phyloP scores from a whole-genome alignment of 2,329 filamentous ascomycete genomes.

The Cladosporium colombiae region DNA sequence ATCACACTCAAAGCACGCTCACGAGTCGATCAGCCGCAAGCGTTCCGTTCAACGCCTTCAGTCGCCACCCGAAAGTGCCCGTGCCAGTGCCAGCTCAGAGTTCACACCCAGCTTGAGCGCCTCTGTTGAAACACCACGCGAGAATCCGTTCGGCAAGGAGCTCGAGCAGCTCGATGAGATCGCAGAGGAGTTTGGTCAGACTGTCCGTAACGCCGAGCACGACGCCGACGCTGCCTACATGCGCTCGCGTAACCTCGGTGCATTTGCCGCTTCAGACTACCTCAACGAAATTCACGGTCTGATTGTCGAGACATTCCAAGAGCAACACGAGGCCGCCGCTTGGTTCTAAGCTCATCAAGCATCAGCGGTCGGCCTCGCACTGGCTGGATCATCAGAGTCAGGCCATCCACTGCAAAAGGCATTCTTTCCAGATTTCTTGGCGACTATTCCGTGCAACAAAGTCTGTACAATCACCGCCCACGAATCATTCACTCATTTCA shows the following conservation, averaged over 20 bases:
- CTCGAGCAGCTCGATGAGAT: slow-evolving; percentile 90
- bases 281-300: slow-evolving; percentile 74
- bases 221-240: slow-evolving; percentile 76
- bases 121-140: slow-evolving; percentile 49
- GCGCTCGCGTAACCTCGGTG: slow-evolving; percentile 66
- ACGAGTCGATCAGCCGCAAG: slow-evolving; percentile 72
- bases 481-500: slow-evolving; percentile 18
- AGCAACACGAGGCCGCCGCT: slow-evolving; percentile 20
- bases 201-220: slow-evolving; percentile 60
- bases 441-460: slow-evolving; percentile 3
- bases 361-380: not conserved
- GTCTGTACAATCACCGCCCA: slow-evolving; percentile 20
- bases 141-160: slow-evolving; percentile 82
- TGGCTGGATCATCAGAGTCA: slow-evolving; percentile 3
- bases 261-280: slow-evolving; percentile 81
- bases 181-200: slow-evolving; percentile 76
- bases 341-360: slow-evolving; percentile 14
- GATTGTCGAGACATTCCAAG: slow-evolving; percentile 49
- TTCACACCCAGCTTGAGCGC: slow-evolving; percentile 51
- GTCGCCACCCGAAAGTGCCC: slow-evolving; percentile 49
- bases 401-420: not conserved
- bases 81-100: slow-evolving; percentile 56
- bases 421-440: not conserved
- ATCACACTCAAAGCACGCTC: slow-evolving; percentile 86
- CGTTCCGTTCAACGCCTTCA: slow-evolving; percentile 57